Evolutionary conservation across 1,284 basidiomycete species (phyloP), one percentile per base, ranked within the genome.

Genomic region (Ceratobasidium sp.): DNA sequence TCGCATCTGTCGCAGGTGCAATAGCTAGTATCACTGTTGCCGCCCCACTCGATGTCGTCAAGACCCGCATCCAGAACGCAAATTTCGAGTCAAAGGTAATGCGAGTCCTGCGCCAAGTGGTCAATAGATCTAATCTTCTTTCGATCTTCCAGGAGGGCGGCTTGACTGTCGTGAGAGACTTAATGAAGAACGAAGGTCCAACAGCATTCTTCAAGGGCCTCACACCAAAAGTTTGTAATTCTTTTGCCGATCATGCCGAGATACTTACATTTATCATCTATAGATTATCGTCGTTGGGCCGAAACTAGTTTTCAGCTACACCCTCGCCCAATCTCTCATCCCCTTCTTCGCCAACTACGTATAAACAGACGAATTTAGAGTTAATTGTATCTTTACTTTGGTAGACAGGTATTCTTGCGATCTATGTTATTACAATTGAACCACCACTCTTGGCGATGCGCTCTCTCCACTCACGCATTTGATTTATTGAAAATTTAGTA

Each of bases 291-390:
- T 98, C 75, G 96, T 98, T 39, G 97, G 96, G 69, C 97, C 97
- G 74, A 98, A 99, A 85, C 89, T 99, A 51, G 94, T 99, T 78
- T 98, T 98, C 87, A 96, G 93, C 79, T 98, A 98, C 85, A 99
- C 97, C 31, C 88, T 98, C 9, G 97, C 97, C 5, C 97, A 99
- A 84, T 93, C 92, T 27, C 86, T 99, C 81, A 98, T 99, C 84
- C 97, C 97, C 56, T 86, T 92, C 81, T 98, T 98, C 83, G 90
- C 92, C 72, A 91, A 96, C 82, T 96, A 94, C 82, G 92, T 93
- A 76, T 93, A 83, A 76, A 27, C 22, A 1, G 19, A 19, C 24
- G 49, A 37, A 72, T 72, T 37, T 58, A 58, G 54, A 58, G 27
- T 58, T 58, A 31, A 13, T 19, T 58, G 54, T 31, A 58, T 58